Base-by-base conservation (phyloP, 1,139 yeast genomes). In the Yamadazyma friedrichii region DNA sequence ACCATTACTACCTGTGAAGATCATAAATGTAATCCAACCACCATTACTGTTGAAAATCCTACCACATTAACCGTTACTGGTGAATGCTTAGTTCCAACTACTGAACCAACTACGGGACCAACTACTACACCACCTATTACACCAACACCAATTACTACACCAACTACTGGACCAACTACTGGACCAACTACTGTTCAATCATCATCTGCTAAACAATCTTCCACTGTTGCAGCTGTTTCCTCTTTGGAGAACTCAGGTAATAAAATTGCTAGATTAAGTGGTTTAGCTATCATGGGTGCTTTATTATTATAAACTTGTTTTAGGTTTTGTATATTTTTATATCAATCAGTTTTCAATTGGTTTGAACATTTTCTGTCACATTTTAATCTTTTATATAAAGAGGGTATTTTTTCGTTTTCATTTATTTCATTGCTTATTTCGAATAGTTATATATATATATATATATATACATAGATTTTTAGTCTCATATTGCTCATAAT, bases 21-120 rank as follows among this genome's bases (percentile, higher is more conserved):
- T 24, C 38, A 55, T 40, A 48, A 43, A 41, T 66, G 70, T 51
- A 51, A 45, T 31, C 63, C 67, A 37, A 53, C 56, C 52, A 67
- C 76, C 46, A 61, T 69, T 67, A 73, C 79, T 44, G 82, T 76
- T 52, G 65, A 77, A 39, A 69, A 52, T 42, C 74, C 79, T 41
- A 70, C 79, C 48, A 77, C 84, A 46, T 54, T 80, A 53, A 78
- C 82, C 52, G 68, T 79, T 62, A 76, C 83, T 46, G 78, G 74
- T 58, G 77, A 77, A 58, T 83, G 88, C 69, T 76, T 85, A 51
- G 62, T 82, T 51, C 73, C 79, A 53, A 65, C 69, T 11, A 26
- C 47, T 22, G 33, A 38, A 16, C 42, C 53, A n/a, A n/a, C n/a
- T n/a, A n/a, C n/a, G n/a, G n/a, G n/a, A n/a, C n/a, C n/a, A n/a